Conservation (phyloP, 139 green algal genomes). For the Chlorella sp. region DNA sequence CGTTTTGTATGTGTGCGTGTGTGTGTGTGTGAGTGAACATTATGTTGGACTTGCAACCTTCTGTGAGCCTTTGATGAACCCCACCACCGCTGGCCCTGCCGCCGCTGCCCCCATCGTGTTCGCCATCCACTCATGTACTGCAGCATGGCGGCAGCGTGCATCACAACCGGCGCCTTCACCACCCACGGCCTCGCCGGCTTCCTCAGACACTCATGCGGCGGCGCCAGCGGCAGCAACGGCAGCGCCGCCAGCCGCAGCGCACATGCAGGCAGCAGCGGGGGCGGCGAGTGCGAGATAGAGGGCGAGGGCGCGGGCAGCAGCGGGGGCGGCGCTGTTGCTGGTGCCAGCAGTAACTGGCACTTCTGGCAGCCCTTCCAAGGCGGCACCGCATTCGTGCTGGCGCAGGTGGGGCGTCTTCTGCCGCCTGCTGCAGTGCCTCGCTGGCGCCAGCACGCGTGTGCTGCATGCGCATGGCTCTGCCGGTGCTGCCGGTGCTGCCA, state of each 20-base stretch:
- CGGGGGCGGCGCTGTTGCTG: background rate
- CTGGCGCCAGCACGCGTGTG: background rate
- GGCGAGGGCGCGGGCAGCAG: background rate
- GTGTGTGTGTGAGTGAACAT: no score
- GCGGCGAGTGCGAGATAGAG: no score
- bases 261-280: no score
- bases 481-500: background rate
- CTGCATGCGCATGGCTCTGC: background rate
- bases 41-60: no score
- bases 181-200: conserved; percentile 81
- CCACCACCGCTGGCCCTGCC: no score
- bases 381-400: conserved; percentile 79
- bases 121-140: no score
- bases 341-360: conserved; percentile 57
- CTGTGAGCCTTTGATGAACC: no score
- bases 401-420: conserved; percentile 23
- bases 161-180: conserved; percentile 73
- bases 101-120: no score
- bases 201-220: conserved; percentile 54
- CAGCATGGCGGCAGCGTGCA: conserved; percentile 70
- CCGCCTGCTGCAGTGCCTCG: background rate
- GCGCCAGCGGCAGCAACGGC: background rate
- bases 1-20: no score
- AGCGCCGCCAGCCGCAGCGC: background rate
- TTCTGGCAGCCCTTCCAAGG: conserved; percentile 89